Conservation (phyloP, 202 grass and related monocot species). For the Panicum virgatum region DNA sequence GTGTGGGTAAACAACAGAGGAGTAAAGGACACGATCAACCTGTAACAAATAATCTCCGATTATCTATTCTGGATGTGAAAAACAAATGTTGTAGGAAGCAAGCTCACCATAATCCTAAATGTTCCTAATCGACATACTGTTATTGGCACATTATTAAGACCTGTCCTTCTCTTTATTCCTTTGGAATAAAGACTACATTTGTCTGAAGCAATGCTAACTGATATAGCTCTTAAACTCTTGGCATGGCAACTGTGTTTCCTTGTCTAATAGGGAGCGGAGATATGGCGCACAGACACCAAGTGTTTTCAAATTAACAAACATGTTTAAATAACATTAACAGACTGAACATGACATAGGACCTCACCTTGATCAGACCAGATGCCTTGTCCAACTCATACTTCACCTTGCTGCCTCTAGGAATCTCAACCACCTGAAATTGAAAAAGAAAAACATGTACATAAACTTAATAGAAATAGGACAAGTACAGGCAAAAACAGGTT, state of each 20-base stretch:
- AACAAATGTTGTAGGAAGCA: constrained; percentile 1
- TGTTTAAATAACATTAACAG: neutral
- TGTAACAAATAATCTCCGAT: constrained; percentile 44
- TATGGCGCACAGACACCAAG: constrained; percentile 6
- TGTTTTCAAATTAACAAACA: neutral
- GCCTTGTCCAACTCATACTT: constrained; percentile 96
- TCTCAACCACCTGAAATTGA: constrained; percentile 78
- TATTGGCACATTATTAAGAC: neutral
- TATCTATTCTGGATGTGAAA: constrained; percentile 8
- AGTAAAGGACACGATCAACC: constrained; percentile 98
- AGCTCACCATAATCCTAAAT: neutral
- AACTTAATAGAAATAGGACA: constrained; percentile 15
- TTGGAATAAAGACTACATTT: constrained; percentile 6
- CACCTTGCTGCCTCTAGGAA: constrained; percentile 90
- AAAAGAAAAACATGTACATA: neutral
- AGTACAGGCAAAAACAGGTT: neutral
- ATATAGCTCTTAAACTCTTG: neutral
- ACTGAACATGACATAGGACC: neutral
- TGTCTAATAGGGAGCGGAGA: neutral
- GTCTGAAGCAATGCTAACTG: neutral
- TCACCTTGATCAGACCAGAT: constrained; percentile 91
- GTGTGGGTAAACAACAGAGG: constrained; percentile 97
- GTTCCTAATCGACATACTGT: neutral
- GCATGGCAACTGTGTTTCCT: neutral
- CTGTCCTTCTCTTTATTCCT: neutral